Conservation (phyloP, 2,329 filamentous ascomycete genomes). For the Dichotomopilus funicola region DNA sequence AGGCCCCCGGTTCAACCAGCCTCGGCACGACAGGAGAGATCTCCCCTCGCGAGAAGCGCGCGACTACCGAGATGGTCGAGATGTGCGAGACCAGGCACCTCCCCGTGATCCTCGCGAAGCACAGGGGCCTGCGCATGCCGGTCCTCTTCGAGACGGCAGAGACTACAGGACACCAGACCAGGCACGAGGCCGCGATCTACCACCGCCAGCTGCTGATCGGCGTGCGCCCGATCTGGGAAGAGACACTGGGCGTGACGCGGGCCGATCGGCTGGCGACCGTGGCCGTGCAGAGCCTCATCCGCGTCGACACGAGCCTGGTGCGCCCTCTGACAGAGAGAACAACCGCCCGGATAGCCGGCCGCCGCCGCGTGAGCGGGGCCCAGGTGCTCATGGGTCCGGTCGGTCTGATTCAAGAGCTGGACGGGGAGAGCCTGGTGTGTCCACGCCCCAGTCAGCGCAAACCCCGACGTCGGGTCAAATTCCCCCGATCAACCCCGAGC, state of each 20-base stretch:
- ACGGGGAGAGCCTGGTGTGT: constrained; percentile 19
- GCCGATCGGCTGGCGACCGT: constrained; percentile 32
- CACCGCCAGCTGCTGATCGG: constrained; percentile 36
- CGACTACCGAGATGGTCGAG: constrained; percentile 31
- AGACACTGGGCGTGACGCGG: constrained; percentile 12
- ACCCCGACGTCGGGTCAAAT: constrained; percentile 32
- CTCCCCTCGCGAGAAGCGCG: constrained; percentile 26
- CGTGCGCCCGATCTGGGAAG: constrained; percentile 32
- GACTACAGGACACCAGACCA: constrained; percentile 33
- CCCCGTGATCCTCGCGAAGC: constrained; percentile 34
- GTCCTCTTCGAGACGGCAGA: constrained; percentile 20
- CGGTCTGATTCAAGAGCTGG: constrained; percentile 22
- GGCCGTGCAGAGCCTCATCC: constrained; percentile 29
- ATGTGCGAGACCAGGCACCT: constrained; percentile 29
- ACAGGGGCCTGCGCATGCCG: constrained; percentile 25
- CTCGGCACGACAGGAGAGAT: constrained; percentile 28
- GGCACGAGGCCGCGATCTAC: constrained; percentile 38
- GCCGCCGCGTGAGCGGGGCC: constrained; percentile 34
- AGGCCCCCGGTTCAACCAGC: constrained; percentile 35
- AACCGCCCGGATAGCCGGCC: constrained; percentile 28
- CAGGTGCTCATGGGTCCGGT: constrained; percentile 16
- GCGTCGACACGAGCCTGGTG: constrained; percentile 31
- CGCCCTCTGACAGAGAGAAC: constrained; percentile 28
- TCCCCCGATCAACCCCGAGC: constrained; percentile 49
- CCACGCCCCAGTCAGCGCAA: constrained; percentile 25